phyloP scores from a whole-genome alignment of 768 basidiomycete genomes.

The Leccinum sublutescens region DNA sequence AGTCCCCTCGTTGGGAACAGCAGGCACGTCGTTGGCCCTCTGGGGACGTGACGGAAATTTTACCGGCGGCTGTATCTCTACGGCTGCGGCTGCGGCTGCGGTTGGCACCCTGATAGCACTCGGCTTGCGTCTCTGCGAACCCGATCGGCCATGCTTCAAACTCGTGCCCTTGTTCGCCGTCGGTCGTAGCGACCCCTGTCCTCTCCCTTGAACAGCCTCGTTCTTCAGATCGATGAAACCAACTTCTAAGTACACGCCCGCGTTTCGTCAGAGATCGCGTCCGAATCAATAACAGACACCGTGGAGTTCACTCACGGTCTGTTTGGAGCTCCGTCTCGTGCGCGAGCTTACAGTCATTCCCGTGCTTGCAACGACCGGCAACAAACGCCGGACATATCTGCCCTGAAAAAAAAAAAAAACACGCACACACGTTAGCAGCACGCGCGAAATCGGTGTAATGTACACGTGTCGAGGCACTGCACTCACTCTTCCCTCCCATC shows the following conservation, averaged over 20 bases:
- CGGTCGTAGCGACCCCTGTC: not conserved
- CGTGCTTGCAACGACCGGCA: slow-evolving; percentile 26
- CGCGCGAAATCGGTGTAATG: not conserved
- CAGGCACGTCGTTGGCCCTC: not conserved
- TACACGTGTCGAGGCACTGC: slow-evolving; percentile 5
- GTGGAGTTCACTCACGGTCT: slow-evolving; percentile 24
- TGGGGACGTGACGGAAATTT: not conserved
- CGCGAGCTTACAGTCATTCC: slow-evolving; percentile 30
- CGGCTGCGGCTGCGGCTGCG: not conserved
- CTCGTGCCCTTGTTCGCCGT: not conserved
- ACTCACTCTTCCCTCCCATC: slow-evolving; percentile 44
- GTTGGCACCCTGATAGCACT: not conserved
- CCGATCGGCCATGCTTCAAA: slow-evolving; percentile 10
- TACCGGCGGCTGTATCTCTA: not conserved
- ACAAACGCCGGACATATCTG: slow-evolving; percentile 26
- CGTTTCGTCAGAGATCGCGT: not conserved
- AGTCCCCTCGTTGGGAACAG: not conserved
- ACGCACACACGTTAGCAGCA: slow-evolving; percentile 4
- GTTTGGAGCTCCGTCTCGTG: slow-evolving; percentile 30
- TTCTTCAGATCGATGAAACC: slow-evolving; percentile 18
- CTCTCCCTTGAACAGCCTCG: not conserved
- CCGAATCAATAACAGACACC: not conserved
- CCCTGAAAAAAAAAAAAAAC: slow-evolving; percentile 14
- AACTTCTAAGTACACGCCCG: slow-evolving; percentile 4
- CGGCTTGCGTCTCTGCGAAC: slow-evolving; percentile 8